These are phyloP conservation scores for Platanthera guangdongensis DNA, from an alignment of 106 monocot species.

Conservation along the genomic window DNA sequence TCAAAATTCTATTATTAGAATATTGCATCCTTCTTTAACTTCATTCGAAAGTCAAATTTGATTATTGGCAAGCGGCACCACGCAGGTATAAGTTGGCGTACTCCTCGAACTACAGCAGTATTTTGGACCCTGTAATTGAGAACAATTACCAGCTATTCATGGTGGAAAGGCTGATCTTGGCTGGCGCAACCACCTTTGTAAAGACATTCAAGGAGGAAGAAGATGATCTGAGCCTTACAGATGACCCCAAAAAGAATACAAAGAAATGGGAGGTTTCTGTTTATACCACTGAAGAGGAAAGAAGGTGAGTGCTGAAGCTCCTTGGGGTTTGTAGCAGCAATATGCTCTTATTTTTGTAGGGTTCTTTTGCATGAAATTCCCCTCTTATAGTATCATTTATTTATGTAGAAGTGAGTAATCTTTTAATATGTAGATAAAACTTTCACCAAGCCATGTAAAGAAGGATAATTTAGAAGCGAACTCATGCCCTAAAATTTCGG, in stretches of 20 bases:
- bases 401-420: no score
- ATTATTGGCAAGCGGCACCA: not conserved
- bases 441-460: no score
- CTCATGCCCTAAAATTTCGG: no score
- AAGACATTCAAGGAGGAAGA: constrained; percentile 76
- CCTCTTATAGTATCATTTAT: no score
- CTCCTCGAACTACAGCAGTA: constrained; percentile 68
- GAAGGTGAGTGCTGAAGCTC: not conserved
- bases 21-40: no score
- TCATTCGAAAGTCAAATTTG: not conserved
- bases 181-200: constrained; percentile 68
- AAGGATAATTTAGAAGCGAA: no score
- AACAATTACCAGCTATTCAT: constrained; percentile 98
- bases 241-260: constrained; percentile 90
- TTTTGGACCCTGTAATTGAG: constrained; percentile 67
- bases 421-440: no score
- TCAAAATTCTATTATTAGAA: no score
- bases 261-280: constrained; percentile 82
- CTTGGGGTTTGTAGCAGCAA: not conserved
- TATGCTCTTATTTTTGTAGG: not conserved
- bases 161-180: constrained; percentile 76
- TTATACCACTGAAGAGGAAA: constrained; percentile 42
- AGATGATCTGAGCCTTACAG: constrained; percentile 66
- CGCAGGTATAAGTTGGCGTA: constrained; percentile 75
- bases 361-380: no score